Evolutionary conservation across 495 filamentous ascomycete species (phyloP).

Genomic region (Chaetomium cochliodes): DNA sequence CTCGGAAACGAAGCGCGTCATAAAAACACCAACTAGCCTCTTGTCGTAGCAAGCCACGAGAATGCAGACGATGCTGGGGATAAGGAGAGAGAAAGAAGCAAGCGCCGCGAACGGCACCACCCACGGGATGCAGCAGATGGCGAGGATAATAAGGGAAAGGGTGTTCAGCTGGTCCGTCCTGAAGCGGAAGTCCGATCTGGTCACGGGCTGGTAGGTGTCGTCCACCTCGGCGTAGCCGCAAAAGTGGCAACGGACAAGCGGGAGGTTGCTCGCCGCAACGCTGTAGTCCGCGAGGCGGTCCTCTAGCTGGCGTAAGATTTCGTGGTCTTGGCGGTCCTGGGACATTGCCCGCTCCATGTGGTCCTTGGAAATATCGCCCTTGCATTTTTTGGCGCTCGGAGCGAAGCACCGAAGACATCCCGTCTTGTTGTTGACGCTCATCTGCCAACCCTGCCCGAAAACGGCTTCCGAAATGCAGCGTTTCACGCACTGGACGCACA

Average conservation of each 20-base stretch:
- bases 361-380: constrained; percentile 65
- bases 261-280: constrained; percentile 66
- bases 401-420: constrained; percentile 80
- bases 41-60: too few species aligned
- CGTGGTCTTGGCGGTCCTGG: constrained; percentile 63
- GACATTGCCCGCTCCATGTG: constrained; percentile 70
- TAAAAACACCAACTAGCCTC: too few species aligned
- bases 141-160: constrained; percentile 37
- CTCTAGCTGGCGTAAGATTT: constrained; percentile 69
- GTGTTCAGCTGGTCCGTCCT: constrained; percentile 47
- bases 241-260: constrained; percentile 84
- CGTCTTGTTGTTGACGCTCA: constrained; percentile 67
- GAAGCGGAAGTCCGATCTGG: constrained; percentile 48
- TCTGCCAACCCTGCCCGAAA: constrained; percentile 88
- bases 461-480: constrained; percentile 77
- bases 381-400: constrained; percentile 64
- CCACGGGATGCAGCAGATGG: constrained; percentile 51
- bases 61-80: too few species aligned
- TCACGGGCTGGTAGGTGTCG: constrained; percentile 64
- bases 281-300: constrained; percentile 70
- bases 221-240: constrained; percentile 89
- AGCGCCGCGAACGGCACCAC: constrained; percentile 49
- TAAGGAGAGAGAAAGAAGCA: too few species aligned
- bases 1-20: constrained; percentile 39
- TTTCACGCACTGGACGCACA: constrained; percentile 83